phyloP scores from a whole-genome alignment of 148 eudicot species.

The Fallopia convolvulus region DNA sequence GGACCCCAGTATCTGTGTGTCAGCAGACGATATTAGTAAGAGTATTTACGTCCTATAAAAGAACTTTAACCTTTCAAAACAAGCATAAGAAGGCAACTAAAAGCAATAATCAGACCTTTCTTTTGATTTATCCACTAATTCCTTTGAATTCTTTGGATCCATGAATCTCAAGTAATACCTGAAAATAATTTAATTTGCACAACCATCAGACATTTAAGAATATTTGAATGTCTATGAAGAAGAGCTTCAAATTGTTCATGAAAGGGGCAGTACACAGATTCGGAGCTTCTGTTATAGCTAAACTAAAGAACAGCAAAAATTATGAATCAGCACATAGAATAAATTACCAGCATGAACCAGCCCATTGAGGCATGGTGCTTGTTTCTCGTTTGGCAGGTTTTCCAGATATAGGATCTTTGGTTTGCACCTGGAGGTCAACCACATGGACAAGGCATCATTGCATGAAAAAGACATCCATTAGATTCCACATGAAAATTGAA shows the following conservation, averaged over 20 bases:
- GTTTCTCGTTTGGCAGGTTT: conserved; percentile 81
- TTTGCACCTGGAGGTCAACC: conserved; percentile 49
- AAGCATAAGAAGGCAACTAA: background rate
- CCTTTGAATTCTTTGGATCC: conserved; percentile 80
- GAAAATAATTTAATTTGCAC: conserved; percentile 15
- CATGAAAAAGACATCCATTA: background rate
- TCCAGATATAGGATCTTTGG: conserved; percentile 61
- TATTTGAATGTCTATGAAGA: background rate
- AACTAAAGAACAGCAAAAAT: background rate
- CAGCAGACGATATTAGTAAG: background rate
- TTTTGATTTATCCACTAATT: conserved; percentile 69
- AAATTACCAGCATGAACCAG: conserved; percentile 96
- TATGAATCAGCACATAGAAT: background rate
- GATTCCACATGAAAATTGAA: background rate
- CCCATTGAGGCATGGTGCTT: conserved; percentile 99
- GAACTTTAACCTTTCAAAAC: background rate
- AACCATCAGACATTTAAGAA: conserved; percentile 9
- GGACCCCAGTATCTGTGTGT: conserved; percentile 90
- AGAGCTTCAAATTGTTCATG: background rate
- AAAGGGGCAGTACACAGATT: background rate
- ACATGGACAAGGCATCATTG: background rate
- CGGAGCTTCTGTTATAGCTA: background rate
- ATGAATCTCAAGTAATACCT: conserved; percentile 98
- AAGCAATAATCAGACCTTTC: conserved; percentile 49
- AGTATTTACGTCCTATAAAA: background rate